A percentile compares a stretch with the other conserved stretches of the same genome.
phyloP scores from a whole-genome alignment of 495 filamentous ascomycete genomes.

The Lentithecium fluviatile region DNA sequence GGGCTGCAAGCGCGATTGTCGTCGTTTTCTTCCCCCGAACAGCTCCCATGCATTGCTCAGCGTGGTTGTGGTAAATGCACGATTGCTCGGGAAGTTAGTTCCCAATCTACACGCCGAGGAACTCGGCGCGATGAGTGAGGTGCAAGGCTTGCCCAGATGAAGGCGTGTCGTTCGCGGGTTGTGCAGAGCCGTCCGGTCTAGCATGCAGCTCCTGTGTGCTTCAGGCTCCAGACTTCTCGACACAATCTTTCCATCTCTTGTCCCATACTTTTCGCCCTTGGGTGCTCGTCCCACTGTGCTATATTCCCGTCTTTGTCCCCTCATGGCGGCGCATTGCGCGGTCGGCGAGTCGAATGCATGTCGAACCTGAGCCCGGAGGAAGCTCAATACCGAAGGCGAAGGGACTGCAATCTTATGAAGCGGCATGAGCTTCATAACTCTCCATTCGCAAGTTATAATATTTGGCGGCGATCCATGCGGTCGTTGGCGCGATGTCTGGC shows the following conservation, averaged over 20 bases:
- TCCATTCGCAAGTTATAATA: slow-evolving; percentile 4
- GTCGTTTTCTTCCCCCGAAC: slow-evolving; percentile 11
- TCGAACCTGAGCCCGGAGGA: slow-evolving; percentile 22
- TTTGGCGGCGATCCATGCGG: slow-evolving; percentile 11
- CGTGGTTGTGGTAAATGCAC: slow-evolving; percentile 22
- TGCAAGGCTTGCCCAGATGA: background rate
- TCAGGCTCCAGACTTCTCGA: background rate
- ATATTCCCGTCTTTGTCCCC: background rate
- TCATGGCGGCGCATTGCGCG: slow-evolving; percentile 11
- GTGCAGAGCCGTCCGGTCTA: too few species aligned
- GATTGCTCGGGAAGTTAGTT: background rate
- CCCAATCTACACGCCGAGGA: background rate
- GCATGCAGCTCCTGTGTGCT: too few species aligned
- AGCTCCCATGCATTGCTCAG: slow-evolving; percentile 24
- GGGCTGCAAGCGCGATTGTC: background rate
- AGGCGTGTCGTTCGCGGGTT: background rate
- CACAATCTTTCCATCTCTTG: background rate
- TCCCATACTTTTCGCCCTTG: background rate
- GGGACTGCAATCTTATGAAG: slow-evolving; percentile 24
- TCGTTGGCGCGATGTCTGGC: background rate
- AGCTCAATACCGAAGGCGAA: slow-evolving; percentile 25
- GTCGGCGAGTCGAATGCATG: slow-evolving; percentile 10
- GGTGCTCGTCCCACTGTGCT: background rate
- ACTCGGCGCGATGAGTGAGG: too few species aligned
- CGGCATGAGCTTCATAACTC: slow-evolving; percentile 32